These are phyloP conservation scores for Coemansia sp. DNA, from an alignment of 192 early-diverging fungal genomes.

Conservation along the genomic window DNA sequence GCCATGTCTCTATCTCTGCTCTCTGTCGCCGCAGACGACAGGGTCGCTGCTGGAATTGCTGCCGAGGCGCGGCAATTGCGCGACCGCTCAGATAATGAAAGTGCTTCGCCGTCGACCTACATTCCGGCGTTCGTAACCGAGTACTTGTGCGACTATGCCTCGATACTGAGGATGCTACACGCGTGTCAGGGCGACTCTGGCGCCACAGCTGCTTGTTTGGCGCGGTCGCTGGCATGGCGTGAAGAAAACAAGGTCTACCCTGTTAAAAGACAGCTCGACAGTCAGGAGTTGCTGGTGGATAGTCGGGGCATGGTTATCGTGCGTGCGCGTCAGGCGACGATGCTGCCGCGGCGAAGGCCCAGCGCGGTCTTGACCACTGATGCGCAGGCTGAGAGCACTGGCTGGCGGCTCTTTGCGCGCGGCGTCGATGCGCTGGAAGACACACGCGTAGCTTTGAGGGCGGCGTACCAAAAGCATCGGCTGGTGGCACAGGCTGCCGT, in stretches of 20 bases:
- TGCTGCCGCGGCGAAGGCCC: slow-evolving; percentile 11
- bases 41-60: slow-evolving; percentile 5
- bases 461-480: slow-evolving; percentile 1
- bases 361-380: neutral
- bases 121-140: slow-evolving; percentile 37
- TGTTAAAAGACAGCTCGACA: neutral
- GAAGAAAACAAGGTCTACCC: slow-evolving; percentile 48
- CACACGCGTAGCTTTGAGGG: slow-evolving; percentile 39
- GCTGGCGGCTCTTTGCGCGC: slow-evolving; percentile 22
- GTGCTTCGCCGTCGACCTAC: slow-evolving; percentile 19
- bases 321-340: slow-evolving; percentile 23
- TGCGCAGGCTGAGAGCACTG: neutral
- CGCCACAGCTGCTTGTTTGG: neutral
- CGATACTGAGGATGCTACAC: slow-evolving; percentile 20
- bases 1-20: neutral
- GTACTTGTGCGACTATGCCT: slow-evolving; percentile 34
- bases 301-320: slow-evolving; percentile 29
- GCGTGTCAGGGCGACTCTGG: slow-evolving; percentile 18
- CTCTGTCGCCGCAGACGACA: neutral
- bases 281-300: slow-evolving; percentile 14
- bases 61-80: slow-evolving; percentile 9
- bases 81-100: neutral
- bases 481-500: slow-evolving; percentile 17
- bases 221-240: slow-evolving; percentile 37
- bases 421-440: slow-evolving; percentile 41